Conservation (phyloP, 176 grass and related monocot species). For the Oryza rufipogon region DNA sequence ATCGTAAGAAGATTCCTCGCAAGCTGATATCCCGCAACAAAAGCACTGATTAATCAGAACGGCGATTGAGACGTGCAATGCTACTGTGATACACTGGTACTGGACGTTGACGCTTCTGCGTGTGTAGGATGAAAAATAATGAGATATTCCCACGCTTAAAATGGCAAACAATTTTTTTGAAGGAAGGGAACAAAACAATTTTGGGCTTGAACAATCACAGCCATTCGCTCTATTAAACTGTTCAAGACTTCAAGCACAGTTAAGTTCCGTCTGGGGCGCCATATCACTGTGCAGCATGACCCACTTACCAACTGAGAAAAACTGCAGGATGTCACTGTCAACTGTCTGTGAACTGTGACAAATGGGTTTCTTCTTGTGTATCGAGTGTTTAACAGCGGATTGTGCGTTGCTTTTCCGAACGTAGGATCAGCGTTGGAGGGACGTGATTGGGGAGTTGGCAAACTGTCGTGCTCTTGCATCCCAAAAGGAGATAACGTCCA, state of each 20-base stretch:
- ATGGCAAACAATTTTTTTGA: not conserved
- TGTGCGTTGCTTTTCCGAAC: not conserved
- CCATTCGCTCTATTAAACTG: not conserved
- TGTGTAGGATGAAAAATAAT: not conserved
- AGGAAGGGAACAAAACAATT: not conserved
- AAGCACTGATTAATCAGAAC: not conserved
- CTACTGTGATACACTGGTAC: not conserved
- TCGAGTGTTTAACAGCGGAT: not conserved
- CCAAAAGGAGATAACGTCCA: not conserved
- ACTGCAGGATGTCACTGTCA: not conserved
- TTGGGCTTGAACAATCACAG: not conserved
- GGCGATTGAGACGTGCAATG: not conserved
- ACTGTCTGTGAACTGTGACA: not conserved
- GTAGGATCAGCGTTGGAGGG: not conserved
- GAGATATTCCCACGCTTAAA: not conserved
- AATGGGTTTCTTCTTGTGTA: not conserved
- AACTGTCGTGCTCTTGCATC: not conserved
- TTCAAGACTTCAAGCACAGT: not conserved
- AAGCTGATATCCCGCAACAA: constrained; percentile 12
- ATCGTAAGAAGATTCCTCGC: not conserved
- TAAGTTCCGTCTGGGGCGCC: not conserved
- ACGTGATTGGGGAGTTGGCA: not conserved
- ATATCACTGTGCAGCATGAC: not conserved
- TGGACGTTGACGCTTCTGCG: not conserved
- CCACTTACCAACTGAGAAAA: constrained; percentile 31